These are phyloP conservation scores for Moesziomyces parantarcticus DNA, from an alignment of 1,284 basidiomycete genomes.

Conservation along the genomic window DNA sequence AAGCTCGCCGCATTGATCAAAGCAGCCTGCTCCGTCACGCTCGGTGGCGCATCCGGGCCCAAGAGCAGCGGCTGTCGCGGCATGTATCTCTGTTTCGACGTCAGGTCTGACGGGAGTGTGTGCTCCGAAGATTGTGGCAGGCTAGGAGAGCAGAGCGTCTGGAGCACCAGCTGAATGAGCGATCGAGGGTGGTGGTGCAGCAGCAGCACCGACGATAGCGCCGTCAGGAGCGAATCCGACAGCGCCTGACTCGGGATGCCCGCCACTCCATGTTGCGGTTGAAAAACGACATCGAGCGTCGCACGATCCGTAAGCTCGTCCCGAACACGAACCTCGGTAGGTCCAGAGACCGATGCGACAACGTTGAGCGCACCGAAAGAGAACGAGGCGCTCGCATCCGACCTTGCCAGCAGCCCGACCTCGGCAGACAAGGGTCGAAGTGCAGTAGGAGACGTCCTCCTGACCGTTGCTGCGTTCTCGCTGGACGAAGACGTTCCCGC, in stretches of 20 bases:
- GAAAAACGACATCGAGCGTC: conserved; percentile 71
- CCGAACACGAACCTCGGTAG: conserved; percentile 71
- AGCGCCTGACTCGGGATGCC: conserved; percentile 55
- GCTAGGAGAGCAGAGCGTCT: conserved; percentile 70
- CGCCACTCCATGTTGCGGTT: conserved; percentile 70
- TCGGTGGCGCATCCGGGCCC: conserved; percentile 58
- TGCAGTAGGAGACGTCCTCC: conserved; percentile 28
- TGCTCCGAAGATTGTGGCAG: conserved; percentile 25
- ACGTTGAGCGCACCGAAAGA: conserved; percentile 46
- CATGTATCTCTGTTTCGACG: conserved; percentile 19
- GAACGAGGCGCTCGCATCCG: conserved; percentile 57
- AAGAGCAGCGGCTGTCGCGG: conserved; percentile 53
- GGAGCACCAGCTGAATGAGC: conserved; percentile 76
- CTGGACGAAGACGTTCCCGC: conserved; percentile 2
- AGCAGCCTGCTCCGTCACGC: conserved; percentile 68
- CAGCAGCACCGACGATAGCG: conserved; percentile 67
- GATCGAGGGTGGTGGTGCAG: conserved; percentile 71
- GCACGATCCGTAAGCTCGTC: conserved; percentile 72
- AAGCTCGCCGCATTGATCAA: conserved; percentile 73
- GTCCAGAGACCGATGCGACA: conserved; percentile 70
- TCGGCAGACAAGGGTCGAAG: conserved; percentile 35
- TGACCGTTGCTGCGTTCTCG: not conserved
- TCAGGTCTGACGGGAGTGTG: conserved; percentile 6
- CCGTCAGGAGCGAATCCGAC: conserved; percentile 15
- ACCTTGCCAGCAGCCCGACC: conserved; percentile 33